Evolutionary conservation across 2,329 filamentous ascomycete species (phyloP).

Genomic region (Orbilia oligospora): DNA sequence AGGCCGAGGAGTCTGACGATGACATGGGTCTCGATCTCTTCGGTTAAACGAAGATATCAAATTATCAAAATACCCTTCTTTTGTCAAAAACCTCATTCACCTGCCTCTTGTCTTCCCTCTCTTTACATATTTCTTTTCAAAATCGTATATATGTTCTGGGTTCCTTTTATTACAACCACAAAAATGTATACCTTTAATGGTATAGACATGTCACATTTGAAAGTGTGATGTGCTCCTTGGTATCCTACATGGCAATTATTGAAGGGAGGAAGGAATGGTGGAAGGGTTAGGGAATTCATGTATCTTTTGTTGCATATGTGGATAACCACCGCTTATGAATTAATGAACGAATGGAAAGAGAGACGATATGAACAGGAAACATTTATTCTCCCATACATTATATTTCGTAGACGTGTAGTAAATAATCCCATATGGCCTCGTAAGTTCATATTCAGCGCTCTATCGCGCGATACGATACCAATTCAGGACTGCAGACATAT

Average conservation of each 20-base stretch:
- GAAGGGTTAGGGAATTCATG: constrained; percentile 26
- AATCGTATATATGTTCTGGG: constrained; percentile 57
- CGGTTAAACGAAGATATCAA: constrained; percentile 45
- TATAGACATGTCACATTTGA: constrained; percentile 5
- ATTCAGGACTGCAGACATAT: neutral
- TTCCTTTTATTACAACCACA: constrained; percentile 31
- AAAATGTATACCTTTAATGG: constrained; percentile 13
- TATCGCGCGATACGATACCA: neutral
- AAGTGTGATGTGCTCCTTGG: neutral
- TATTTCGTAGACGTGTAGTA: neutral
- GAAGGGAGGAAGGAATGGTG: constrained; percentile 18
- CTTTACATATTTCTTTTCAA: constrained; percentile 35
- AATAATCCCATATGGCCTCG: too few relatives aligned
- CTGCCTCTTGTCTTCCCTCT: constrained; percentile 20
- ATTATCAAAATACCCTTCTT: neutral
- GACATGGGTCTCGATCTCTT: constrained; percentile 81
- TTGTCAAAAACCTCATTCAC: constrained; percentile 12
- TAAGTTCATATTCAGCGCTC: neutral
- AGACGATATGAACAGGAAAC: constrained; percentile 38
- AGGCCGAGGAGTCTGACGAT: constrained; percentile 83
- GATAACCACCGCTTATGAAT: constrained; percentile 36
- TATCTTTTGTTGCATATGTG: constrained; percentile 38
- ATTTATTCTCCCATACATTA: neutral
- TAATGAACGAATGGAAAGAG: constrained; percentile 49
- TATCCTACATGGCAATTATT: constrained; percentile 22